Evolutionary conservation across 768 basidiomycete species (phyloP), one percentile per base, ranked within the genome.

Genomic region (Chalciporus piperatus): DNA sequence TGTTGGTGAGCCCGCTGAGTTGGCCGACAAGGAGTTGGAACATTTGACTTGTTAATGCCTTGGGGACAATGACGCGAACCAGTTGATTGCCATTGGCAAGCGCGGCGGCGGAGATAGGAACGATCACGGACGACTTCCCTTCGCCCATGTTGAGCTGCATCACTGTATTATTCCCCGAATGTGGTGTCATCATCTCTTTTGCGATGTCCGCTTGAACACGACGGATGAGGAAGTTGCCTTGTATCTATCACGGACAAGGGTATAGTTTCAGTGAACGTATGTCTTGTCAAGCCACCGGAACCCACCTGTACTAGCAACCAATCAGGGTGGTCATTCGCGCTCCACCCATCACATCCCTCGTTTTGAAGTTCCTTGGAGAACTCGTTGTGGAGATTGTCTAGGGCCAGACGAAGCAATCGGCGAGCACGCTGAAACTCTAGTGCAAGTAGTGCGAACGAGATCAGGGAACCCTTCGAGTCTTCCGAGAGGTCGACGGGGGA

Each of bases 131-230:
- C 1, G 72, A 69, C 48, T 81, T 81, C 13, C 79, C 79, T 55
- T 81, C 79, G 14, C 79, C 79, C 79, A 81, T 81, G 47, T 80
- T 78, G 12, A 81, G 72, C 50, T 81, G 79, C 16, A 75, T 64
- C 5, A 70, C 58, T 0, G 72, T 70, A 47, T 74, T 81, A 6
- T 55, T 11, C 4, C 53, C 48, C 0, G 61, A 60, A 12, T 33
- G 32, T 1, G 70, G 70, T 11, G 52, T 42, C 27, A 70, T 65
- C 72, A 72, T 73, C 39, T 72, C 56, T 7, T 43, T 45, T 11
- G 72, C 63, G 25, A 73, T 55, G 16, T 53, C 42, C 0, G 57
- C 52, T 48, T 72, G 70, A 19, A 69, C 45, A 13, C 49, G 58
- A 23, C 71, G 65, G 22, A 62, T 56, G 12, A 67, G 37, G 33